Evolutionary conservation across 306 rosid species (phyloP).

Genomic region (Trifolium pratense): DNA sequence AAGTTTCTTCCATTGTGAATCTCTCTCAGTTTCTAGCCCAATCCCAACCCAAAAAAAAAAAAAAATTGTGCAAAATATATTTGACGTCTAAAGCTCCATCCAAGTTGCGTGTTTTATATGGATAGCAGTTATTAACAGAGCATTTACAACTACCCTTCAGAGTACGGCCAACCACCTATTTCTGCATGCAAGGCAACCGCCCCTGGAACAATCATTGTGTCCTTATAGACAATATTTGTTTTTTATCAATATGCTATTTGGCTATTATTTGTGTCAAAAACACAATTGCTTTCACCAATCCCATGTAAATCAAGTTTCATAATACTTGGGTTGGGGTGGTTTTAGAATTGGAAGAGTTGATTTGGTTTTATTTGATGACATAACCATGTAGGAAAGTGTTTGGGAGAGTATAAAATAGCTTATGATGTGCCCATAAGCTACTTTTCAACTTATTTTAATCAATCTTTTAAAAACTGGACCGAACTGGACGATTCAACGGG

Average conservation of each 20-base stretch:
- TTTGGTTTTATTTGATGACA: slow-evolving; percentile 9
- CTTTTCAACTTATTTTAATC: neutral
- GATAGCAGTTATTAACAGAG: slow-evolving; percentile 15
- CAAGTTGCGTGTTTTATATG: slow-evolving; percentile 9
- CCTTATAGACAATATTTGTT: neutral
- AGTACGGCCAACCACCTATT: neutral
- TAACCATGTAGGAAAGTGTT: neutral
- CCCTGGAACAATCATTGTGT: slow-evolving; percentile 18
- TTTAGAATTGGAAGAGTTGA: slow-evolving; percentile 19
- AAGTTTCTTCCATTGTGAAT: slow-evolving; percentile 21
- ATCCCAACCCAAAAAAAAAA: neutral
- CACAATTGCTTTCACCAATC: slow-evolving; percentile 9
- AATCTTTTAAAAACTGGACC: neutral
- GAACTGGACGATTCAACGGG: neutral
- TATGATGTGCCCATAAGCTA: neutral
- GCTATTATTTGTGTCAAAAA: slow-evolving; percentile 21
- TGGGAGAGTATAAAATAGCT: neutral
- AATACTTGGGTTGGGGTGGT: neutral
- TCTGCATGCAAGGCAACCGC: slow-evolving; percentile 20
- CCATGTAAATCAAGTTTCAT: slow-evolving; percentile 18
- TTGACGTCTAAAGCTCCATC: slow-evolving; percentile 4
- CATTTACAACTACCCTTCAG: slow-evolving; percentile 7
- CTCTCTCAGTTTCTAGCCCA: slow-evolving; percentile 11
- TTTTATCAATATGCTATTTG: slow-evolving; percentile 9
- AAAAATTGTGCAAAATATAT: neutral